Evolutionary conservation across 805 yeast species (phyloP).

Genomic region (Komagataella populi): DNA sequence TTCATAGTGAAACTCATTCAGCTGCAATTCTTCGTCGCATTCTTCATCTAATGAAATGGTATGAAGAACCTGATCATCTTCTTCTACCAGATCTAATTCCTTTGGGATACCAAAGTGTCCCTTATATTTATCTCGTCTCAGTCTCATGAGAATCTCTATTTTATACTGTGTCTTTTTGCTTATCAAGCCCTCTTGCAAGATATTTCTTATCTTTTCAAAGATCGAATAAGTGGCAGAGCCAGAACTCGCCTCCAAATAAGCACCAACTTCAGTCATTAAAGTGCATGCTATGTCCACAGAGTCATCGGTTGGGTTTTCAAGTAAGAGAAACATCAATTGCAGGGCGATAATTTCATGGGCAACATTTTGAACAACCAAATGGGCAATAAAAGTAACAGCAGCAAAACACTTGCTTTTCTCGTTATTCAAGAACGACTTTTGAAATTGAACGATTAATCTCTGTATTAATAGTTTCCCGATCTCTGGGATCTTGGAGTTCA

Average conservation of each 20-base stretch:
- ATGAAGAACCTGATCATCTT: slow-evolving; percentile 47
- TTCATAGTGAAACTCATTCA: slow-evolving; percentile 39
- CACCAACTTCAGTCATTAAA: slow-evolving; percentile 40
- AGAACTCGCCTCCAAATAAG: slow-evolving; percentile 27
- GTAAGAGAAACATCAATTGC: slow-evolving; percentile 35
- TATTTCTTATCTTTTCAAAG: slow-evolving; percentile 43
- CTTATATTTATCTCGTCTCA: slow-evolving; percentile 29
- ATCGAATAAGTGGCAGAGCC: slow-evolving; percentile 27
- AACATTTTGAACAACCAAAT: slow-evolving; percentile 50
- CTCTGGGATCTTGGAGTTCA: slow-evolving; percentile 58
- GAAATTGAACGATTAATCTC: slow-evolving; percentile 45
- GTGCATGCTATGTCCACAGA: slow-evolving; percentile 40
- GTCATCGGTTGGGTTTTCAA: slow-evolving; percentile 31
- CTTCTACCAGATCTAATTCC: slow-evolving; percentile 49
- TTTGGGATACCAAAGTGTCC: slow-evolving; percentile 24
- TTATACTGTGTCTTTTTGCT: slow-evolving; percentile 26
- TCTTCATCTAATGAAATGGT: slow-evolving; percentile 38
- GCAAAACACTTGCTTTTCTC: slow-evolving; percentile 29
- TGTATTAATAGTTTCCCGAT: slow-evolving; percentile 45
- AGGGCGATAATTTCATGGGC: slow-evolving; percentile 36
- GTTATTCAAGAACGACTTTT: slow-evolving; percentile 32
- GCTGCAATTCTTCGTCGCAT: slow-evolving; percentile 26
- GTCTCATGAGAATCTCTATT: slow-evolving; percentile 37
- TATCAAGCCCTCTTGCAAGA: slow-evolving; percentile 43
- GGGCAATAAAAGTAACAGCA: slow-evolving; percentile 38